Evolutionary conservation across 2,329 filamentous ascomycete species (phyloP).

Genomic region (Teratosphaeria viscida): DNA sequence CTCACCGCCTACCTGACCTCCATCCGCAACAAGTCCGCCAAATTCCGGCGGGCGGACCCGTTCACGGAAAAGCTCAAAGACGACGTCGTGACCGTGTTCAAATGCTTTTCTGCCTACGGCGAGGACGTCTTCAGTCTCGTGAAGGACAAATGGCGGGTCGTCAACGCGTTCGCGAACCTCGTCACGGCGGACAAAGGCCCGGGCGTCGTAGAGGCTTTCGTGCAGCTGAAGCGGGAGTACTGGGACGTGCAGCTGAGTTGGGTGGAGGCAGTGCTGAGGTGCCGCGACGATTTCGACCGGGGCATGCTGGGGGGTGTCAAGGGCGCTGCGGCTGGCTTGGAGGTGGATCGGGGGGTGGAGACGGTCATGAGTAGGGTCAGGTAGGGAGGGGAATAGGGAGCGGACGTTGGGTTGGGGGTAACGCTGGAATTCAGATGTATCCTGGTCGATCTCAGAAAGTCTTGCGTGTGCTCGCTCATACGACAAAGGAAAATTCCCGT

Average conservation of each 20-base stretch:
- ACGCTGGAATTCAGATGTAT: too few relatives aligned
- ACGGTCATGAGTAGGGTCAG: conserved; percentile 86
- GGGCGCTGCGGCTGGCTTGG: conserved; percentile 73
- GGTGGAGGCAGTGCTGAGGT: conserved; percentile 84
- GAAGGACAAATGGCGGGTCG: conserved; percentile 85
- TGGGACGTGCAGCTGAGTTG: conserved; percentile 92
- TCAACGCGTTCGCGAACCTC: conserved; percentile 71
- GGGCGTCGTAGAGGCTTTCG: conserved; percentile 66
- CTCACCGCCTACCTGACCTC: conserved; percentile 73
- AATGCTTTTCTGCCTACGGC: conserved; percentile 57
- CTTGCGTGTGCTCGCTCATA: too few relatives aligned
- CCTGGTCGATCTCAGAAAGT: too few relatives aligned
- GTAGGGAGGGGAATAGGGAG: conserved; percentile 1
- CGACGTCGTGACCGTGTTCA: conserved; percentile 82
- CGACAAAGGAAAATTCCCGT: too few relatives aligned
- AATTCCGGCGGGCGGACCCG: conserved; percentile 76
- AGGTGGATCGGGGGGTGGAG: conserved; percentile 68
- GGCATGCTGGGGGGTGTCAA: conserved; percentile 83
- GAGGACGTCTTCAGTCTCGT: conserved; percentile 63
- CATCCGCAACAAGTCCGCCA: conserved; percentile 81
- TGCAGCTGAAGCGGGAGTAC: conserved; percentile 71
- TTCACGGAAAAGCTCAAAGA: conserved; percentile 91
- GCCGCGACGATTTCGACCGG: conserved; percentile 87
- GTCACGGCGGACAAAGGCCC: conserved; percentile 65
- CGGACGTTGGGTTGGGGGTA: too few relatives aligned